These are phyloP conservation scores for Suillus luteus DNA, from an alignment of 768 basidiomycete genomes.

Conservation along the genomic window DNA sequence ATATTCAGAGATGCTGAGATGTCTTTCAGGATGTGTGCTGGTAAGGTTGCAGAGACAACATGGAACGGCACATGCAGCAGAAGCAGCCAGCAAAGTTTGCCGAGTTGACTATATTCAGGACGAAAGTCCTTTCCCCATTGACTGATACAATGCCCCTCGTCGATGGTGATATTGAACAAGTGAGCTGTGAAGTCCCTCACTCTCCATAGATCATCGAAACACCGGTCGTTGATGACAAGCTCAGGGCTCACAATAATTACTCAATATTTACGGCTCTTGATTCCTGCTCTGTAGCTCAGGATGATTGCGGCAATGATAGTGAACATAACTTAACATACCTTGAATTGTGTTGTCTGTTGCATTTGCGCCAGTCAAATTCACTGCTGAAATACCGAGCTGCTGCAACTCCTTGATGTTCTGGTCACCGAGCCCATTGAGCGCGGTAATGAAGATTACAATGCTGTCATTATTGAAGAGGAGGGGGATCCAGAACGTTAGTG, in stretches of 20 bases:
- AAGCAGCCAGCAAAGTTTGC: too few species aligned
- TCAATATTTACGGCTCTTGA: conserved; percentile 17
- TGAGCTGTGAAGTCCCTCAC: conserved; percentile 3
- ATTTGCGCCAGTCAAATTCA: background rate
- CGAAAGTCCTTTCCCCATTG: too few species aligned
- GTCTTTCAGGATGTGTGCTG: too few species aligned
- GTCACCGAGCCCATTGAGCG: background rate
- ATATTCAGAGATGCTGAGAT: too few species aligned
- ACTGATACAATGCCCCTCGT: too few species aligned
- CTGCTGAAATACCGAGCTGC: background rate
- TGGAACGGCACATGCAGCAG: too few species aligned
- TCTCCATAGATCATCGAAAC: background rate
- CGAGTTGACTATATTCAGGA: too few species aligned
- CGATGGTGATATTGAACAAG: too few species aligned
- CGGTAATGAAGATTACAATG: background rate
- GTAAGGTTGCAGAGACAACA: too few species aligned
- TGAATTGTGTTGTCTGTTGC: background rate
- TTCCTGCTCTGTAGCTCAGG: background rate
- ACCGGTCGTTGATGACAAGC: conserved; percentile 30
- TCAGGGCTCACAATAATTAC: conserved; percentile 41
- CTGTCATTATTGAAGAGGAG: background rate
- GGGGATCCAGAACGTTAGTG: conserved; percentile 16
- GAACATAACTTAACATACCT: background rate
- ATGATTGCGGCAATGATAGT: background rate
- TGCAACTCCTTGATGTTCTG: background rate